Conservation (phyloP, 2,329 filamentous ascomycete species). For the Verticillium dahliae region DNA sequence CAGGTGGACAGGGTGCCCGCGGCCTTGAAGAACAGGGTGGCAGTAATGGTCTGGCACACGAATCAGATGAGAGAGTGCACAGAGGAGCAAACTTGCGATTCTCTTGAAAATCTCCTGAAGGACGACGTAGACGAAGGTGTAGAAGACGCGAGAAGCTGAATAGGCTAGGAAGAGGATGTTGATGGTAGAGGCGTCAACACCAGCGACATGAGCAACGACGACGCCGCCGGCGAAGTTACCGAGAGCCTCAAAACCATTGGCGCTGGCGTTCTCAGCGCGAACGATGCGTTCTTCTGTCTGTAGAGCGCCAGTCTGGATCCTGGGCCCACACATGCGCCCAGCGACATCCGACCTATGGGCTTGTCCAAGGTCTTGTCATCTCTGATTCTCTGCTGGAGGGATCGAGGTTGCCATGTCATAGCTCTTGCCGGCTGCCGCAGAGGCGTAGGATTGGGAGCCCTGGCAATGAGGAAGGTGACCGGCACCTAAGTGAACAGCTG, state of each 20-base stretch:
- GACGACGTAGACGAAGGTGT: conserved; percentile 35
- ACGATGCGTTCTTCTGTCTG: conserved; percentile 48
- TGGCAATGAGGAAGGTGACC: conserved; percentile 26
- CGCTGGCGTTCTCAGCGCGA: conserved; percentile 41
- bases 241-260: conserved; percentile 37
- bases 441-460: conserved; percentile 28
- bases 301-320: background rate
- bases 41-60: conserved; percentile 22
- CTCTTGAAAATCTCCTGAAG: conserved; percentile 36
- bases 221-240: conserved; percentile 35
- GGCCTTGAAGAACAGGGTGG: conserved; percentile 34
- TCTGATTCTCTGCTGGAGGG: conserved; percentile 20
- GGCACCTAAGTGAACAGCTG: conserved; percentile 25
- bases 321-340: background rate
- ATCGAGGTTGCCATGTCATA: conserved; percentile 32
- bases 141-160: conserved; percentile 29
- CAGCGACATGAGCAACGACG: conserved; percentile 37
- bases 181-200: conserved; percentile 26
- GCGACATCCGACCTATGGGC: conserved; percentile 10
- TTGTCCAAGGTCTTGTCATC: conserved; percentile 24
- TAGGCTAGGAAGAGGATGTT: conserved; percentile 34
- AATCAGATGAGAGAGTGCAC: conserved; percentile 31
- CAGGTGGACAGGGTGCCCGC: conserved; percentile 17
- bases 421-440: conserved; percentile 19
- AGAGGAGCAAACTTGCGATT: conserved; percentile 28